Percentiles rank a stretch among this genome's conserved stretches.
These are phyloP conservation scores for Talaromyces borbonicus DNA, from an alignment of 495 filamentous ascomycete genomes.

Conservation along the genomic window DNA sequence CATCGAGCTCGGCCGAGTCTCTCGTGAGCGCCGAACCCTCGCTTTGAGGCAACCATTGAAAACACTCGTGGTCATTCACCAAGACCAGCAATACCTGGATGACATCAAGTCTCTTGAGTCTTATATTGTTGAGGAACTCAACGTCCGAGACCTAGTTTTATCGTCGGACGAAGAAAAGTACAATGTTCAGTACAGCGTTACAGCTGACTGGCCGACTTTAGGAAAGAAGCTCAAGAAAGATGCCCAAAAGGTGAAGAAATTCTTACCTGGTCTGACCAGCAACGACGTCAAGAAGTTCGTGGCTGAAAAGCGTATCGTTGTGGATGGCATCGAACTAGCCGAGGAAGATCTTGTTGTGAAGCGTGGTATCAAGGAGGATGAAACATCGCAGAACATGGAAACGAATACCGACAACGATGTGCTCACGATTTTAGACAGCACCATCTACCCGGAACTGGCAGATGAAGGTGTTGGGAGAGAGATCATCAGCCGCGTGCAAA, in stretches of 20 bases:
- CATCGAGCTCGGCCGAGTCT: conserved; percentile 79
- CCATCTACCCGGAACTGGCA: conserved; percentile 61
- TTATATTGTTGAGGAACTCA: conserved; percentile 87
- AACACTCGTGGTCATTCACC: conserved; percentile 81
- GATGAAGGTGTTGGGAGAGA: conserved; percentile 71
- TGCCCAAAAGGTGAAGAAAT: conserved; percentile 80
- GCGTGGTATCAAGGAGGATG: conserved; percentile 61
- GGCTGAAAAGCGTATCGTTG: conserved; percentile 55
- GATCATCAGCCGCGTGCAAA: conserved; percentile 74
- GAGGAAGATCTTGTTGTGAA: conserved; percentile 78
- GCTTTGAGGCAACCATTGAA: conserved; percentile 86
- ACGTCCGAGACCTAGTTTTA: conserved; percentile 75
- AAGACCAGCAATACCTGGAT: conserved; percentile 70
- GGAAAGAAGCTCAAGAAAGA: conserved; percentile 98
- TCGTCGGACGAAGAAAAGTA: conserved; percentile 83
- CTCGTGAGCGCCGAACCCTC: conserved; percentile 74
- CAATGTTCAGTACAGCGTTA: conserved; percentile 79
- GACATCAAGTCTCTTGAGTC: conserved; percentile 75
- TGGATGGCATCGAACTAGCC: conserved; percentile 74
- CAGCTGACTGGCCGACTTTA: conserved; percentile 85
- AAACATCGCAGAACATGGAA: conserved; percentile 59
- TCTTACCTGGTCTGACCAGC: conserved; percentile 67
- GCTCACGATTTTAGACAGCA: conserved; percentile 69
- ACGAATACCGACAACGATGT: conserved; percentile 78
- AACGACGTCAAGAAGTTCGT: conserved; percentile 70